Percentiles rank a stretch among this genome's conserved stretches.
Conservation (phyloP, 805 yeast genomes). For the Ogataea ganodermae region DNA sequence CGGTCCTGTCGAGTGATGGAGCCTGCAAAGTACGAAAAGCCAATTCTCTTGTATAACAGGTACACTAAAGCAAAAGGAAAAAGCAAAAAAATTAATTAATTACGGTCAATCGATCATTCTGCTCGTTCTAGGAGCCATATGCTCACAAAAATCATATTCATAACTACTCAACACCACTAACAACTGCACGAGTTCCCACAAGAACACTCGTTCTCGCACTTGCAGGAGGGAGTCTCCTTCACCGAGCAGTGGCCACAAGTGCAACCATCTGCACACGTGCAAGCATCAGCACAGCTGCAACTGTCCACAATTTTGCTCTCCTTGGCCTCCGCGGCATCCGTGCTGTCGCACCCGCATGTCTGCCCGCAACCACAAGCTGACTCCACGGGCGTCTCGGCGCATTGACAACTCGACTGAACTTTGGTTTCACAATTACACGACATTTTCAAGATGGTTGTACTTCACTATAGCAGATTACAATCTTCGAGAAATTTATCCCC, state of each 20-base stretch:
- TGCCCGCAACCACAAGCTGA: constrained; percentile 8
- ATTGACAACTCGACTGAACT: constrained; percentile 8
- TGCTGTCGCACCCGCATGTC: constrained; percentile 11
- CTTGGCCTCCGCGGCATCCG: no score
- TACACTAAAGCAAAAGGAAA: no score
- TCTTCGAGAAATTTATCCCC: no score
- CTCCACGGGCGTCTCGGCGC: constrained; percentile 4
- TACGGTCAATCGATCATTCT: no score
- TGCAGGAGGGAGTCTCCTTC: constrained; percentile 8
- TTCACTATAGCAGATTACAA: not conserved
- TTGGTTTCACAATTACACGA: constrained; percentile 9
- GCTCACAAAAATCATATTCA: no score
- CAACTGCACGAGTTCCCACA: constrained; percentile 7
- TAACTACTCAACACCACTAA: no score
- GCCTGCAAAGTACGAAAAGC: no score
- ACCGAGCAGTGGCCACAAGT: constrained; percentile 10
- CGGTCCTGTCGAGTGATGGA: no score
- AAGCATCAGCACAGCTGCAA: constrained; percentile 8
- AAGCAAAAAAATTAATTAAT: no score
- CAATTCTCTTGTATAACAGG: no score
- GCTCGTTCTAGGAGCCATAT: no score
- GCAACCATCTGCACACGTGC: constrained; percentile 17
- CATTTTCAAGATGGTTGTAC: constrained; percentile 4
- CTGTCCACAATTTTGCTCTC: not conserved
- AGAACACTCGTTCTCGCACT: constrained; percentile 11